Conservation (phyloP, 179 eudicot species). For the Corrigiola litoralis region DNA sequence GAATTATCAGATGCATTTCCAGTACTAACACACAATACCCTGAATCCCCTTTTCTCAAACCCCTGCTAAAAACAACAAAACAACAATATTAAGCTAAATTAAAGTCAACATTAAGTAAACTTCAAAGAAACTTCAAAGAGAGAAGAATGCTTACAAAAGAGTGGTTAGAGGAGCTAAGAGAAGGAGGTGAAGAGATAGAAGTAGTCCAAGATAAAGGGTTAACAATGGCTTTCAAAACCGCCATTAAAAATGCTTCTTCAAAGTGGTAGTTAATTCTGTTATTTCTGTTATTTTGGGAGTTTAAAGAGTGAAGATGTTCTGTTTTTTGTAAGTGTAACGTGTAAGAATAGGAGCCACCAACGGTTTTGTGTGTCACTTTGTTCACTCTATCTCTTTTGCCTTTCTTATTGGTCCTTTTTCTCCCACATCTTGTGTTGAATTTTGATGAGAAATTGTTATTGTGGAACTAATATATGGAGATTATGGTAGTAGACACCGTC, state of each 20-base stretch:
- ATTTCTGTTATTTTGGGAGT: no score
- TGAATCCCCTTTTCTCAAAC: conserved; percentile 25
- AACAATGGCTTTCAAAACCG: conserved; percentile 22
- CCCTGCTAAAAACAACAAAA: conserved; percentile 21
- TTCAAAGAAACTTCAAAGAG: background rate
- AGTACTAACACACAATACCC: conserved; percentile 28
- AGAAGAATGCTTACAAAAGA: conserved; percentile 12
- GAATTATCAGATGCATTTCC: conserved; percentile 30
- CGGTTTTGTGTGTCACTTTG: background rate
- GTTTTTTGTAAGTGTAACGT: no score
- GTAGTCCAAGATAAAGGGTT: conserved; percentile 27
- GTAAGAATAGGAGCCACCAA: conserved; percentile 29
- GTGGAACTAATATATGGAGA: no score
- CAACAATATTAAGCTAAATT: background rate
- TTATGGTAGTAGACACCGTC: no score
- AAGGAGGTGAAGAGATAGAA: conserved; percentile 30
- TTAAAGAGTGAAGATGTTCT: no score
- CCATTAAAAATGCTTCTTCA: conserved; percentile 23
- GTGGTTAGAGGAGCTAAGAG: conserved; percentile 15
- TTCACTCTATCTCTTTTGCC: background rate
- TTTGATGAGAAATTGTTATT: no score
- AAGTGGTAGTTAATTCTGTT: background rate
- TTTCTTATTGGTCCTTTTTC: background rate
- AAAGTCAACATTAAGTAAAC: background rate
- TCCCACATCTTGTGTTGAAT: background rate